phyloP scores from a whole-genome alignment of 441 rosid species.

The Metrosideros polymorpha region DNA sequence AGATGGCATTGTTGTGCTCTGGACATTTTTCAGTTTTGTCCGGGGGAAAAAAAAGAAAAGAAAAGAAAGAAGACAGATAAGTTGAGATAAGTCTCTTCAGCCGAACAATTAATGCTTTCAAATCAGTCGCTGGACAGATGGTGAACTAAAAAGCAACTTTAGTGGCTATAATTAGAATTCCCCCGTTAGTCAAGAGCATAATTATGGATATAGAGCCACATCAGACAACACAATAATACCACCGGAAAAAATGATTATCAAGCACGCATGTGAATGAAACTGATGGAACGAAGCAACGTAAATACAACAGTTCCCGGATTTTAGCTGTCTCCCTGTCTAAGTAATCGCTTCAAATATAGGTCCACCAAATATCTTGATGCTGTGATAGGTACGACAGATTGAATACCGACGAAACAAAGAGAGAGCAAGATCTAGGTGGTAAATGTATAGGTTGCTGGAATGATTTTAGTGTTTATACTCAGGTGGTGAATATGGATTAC shows the following conservation, averaged over 20 bases:
- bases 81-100: background rate
- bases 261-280: background rate
- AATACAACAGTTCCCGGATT: background rate
- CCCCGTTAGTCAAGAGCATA: background rate
- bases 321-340: background rate
- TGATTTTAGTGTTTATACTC: background rate
- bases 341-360: background rate
- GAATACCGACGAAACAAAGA: background rate
- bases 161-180: background rate
- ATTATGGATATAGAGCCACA: background rate
- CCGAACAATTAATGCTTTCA: background rate
- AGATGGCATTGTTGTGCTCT: background rate
- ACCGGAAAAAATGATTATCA: background rate
- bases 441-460: background rate
- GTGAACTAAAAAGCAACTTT: background rate
- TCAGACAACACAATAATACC: background rate
- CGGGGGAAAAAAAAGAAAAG: too few relatives aligned
- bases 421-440: background rate
- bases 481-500: background rate
- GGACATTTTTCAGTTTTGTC: background rate
- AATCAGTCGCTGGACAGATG: background rate
- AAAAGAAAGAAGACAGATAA: background rate
- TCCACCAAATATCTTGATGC: background rate
- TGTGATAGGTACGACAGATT: background rate
- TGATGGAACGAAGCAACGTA: background rate